Conservation (phyloP, 352 stramenopile genomes). For the Globisporangium cylindrosporum region DNA sequence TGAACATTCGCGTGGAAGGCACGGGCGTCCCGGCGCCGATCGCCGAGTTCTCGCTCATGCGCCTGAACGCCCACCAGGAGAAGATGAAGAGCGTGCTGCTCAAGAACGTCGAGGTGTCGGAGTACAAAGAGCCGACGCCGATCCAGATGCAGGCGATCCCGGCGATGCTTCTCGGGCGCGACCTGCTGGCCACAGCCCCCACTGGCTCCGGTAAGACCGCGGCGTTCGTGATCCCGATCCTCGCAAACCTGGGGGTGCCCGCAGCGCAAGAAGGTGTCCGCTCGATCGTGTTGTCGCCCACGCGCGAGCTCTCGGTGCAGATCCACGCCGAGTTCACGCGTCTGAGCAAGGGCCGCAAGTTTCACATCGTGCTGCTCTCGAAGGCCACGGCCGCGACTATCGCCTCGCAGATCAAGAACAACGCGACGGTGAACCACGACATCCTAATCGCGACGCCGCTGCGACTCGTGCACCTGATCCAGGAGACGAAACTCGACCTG, state of each 20-base stretch:
- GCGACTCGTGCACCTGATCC: slow-evolving; percentile 91
- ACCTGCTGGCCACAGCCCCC: slow-evolving; percentile 95
- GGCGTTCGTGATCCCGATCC: slow-evolving; percentile 95
- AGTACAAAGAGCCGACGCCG: slow-evolving; percentile 98
- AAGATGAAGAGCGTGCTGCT: slow-evolving; percentile 66
- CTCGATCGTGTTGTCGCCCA: slow-evolving; percentile 95
- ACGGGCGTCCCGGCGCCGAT: slow-evolving; percentile 68
- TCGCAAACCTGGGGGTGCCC: slow-evolving; percentile 66
- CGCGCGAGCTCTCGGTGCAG: slow-evolving; percentile 96
- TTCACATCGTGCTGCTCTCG: slow-evolving; percentile 88
- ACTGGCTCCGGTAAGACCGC: slow-evolving; percentile 98
- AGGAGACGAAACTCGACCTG: slow-evolving; percentile 80
- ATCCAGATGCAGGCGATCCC: slow-evolving; percentile 99
- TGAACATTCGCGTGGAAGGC: slow-evolving; percentile 78
- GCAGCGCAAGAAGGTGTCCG: slow-evolving; percentile 80
- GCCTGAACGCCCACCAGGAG: slow-evolving; percentile 34
- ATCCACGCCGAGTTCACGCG: slow-evolving; percentile 95
- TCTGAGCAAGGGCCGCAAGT: slow-evolving; percentile 84
- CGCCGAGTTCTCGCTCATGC: slow-evolving; percentile 72
- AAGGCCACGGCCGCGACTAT: slow-evolving; percentile 91
- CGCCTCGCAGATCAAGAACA: slow-evolving; percentile 72
- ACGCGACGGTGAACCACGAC: slow-evolving; percentile 87
- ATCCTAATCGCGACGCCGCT: slow-evolving; percentile 96
- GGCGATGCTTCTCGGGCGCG: slow-evolving; percentile 81
- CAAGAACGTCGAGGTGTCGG: slow-evolving; percentile 80